Evolutionary conservation across 768 basidiomycete genomes (phyloP).

Genomic region (Tephrocybe rancida): DNA sequence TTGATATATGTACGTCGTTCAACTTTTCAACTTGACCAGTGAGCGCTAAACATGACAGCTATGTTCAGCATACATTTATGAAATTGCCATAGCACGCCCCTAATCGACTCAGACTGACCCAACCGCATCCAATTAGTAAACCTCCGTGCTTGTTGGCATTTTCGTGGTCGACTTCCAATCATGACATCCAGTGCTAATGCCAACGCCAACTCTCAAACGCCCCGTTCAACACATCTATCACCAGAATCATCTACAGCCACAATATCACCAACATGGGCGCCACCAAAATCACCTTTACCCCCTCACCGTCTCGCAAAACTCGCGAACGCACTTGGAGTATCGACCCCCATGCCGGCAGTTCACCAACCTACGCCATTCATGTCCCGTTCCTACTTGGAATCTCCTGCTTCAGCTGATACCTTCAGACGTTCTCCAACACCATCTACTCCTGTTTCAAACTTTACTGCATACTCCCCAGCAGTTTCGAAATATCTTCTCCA

Average conservation of each 20-base stretch:
- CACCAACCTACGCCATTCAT: constrained; percentile 31
- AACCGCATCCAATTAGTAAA: not conserved
- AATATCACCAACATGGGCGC: constrained; percentile 52
- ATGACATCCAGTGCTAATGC: constrained; percentile 25
- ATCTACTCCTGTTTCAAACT: constrained; percentile 45
- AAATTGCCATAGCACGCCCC: constrained; percentile 6
- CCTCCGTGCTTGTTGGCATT: not conserved
- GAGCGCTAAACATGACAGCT: constrained; percentile 7
- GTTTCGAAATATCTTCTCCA: constrained; percentile 79
- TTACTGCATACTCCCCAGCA: constrained; percentile 36
- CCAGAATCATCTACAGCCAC: constrained; percentile 24
- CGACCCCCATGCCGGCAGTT: constrained; percentile 67
- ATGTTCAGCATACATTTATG: constrained; percentile 9
- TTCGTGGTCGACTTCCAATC: constrained; percentile 9
- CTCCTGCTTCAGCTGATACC: constrained; percentile 33
- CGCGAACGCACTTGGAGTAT: constrained; percentile 84
- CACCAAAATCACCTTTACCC: constrained; percentile 71
- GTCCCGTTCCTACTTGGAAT: constrained; percentile 36
- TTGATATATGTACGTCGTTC: constrained; percentile 6
- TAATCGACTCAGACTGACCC: not conserved
- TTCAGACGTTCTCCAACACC: constrained; percentile 55
- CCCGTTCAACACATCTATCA: constrained; percentile 26
- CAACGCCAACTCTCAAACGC: constrained; percentile 22
- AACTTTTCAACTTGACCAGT: not conserved
- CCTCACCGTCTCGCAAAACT: constrained; percentile 81